Conservation (phyloP, 2,329 filamentous ascomycete genomes). For the Sarocladium brachiariae region DNA sequence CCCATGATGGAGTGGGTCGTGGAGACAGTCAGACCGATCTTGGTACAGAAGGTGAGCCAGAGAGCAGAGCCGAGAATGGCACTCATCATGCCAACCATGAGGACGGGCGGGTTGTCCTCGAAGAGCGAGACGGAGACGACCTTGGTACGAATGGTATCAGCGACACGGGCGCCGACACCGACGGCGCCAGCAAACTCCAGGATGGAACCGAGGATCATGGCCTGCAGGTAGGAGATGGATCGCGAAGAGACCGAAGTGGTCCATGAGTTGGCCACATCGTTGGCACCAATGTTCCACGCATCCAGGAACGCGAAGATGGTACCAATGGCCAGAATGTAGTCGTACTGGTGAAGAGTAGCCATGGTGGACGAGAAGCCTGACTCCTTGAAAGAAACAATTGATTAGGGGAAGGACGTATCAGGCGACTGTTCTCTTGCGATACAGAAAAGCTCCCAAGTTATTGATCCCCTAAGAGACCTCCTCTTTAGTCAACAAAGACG, state of each 20-base stretch:
- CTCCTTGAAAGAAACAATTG: no score
- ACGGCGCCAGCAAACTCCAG: constrained; percentile 39
- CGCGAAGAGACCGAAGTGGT: constrained; percentile 39
- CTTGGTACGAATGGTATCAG: constrained; percentile 40
- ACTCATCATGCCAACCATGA: constrained; percentile 49
- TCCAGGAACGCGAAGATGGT: constrained; percentile 9
- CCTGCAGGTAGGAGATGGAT: constrained; percentile 38
- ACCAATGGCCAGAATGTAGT: constrained; percentile 5
- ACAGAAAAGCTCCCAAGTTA: background rate
- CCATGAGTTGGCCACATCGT: constrained; percentile 43
- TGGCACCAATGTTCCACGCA: constrained; percentile 27
- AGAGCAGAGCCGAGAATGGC: constrained; percentile 42
- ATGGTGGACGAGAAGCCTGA: background rate
- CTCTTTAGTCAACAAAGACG: background rate
- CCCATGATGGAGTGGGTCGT: constrained; percentile 48
- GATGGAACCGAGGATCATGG: constrained; percentile 35
- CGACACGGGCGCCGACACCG: constrained; percentile 27
- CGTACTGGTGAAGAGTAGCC: constrained; percentile 6
- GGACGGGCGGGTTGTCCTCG: constrained; percentile 35
- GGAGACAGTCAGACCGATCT: constrained; percentile 44
- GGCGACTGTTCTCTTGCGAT: no score
- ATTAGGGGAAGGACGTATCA: no score
- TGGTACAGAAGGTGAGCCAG: constrained; percentile 46
- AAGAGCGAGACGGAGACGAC: constrained; percentile 39
- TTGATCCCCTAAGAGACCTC: background rate